A percentile compares a stretch with the other conserved stretches of the same genome.
Conservation (phyloP, 306 rosid genomes). For the Parietaria judaica region DNA sequence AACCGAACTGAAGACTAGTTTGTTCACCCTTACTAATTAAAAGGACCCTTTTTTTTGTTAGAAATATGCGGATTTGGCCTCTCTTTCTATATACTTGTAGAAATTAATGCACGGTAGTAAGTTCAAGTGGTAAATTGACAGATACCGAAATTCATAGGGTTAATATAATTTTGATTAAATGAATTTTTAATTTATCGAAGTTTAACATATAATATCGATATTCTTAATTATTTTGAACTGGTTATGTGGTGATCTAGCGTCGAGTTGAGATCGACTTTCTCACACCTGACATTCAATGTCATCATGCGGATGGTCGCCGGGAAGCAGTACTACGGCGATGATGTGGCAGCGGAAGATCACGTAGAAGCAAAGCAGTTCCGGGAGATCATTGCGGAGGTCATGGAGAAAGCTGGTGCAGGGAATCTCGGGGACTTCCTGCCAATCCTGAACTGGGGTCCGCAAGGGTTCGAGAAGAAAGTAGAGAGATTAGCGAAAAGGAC, state of each 20-base stretch:
- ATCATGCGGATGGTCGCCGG: conserved; percentile 56
- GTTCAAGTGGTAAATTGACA: too few relatives aligned
- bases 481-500: conserved; percentile 10
- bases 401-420: background rate
- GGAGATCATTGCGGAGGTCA: conserved; percentile 25
- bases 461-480: conserved; percentile 9
- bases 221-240: too few relatives aligned
- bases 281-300: conserved; percentile 39
- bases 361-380: conserved; percentile 32
- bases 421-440: conserved; percentile 34
- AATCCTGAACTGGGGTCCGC: conserved; percentile 21
- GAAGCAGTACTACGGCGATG: conserved; percentile 37
- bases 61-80: too few relatives aligned
- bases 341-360: background rate
- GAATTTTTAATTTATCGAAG: too few relatives aligned
- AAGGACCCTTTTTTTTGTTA: too few relatives aligned
- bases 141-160: too few relatives aligned
- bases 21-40: too few relatives aligned
- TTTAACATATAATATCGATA: too few relatives aligned
- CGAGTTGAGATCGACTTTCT: conserved; percentile 25
- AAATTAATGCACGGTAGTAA: too few relatives aligned
- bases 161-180: too few relatives aligned
- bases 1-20: too few relatives aligned
- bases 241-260: conserved; percentile 12
- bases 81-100: too few relatives aligned